These are phyloP conservation scores for Rosa multiflora DNA, from an alignment of 306 rosid species.

Conservation along the genomic window DNA sequence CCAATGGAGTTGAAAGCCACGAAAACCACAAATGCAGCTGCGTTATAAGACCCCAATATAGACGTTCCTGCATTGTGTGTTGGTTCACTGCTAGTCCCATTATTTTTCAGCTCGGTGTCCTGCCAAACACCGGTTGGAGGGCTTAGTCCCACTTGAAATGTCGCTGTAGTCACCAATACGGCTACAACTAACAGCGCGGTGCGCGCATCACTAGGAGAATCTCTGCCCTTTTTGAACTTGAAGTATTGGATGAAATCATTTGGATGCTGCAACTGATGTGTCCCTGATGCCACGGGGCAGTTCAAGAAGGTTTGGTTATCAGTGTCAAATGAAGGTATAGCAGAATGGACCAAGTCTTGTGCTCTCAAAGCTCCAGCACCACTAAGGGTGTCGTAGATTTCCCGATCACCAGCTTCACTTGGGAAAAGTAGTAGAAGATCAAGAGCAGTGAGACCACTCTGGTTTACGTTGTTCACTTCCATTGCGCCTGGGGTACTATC, in stretches of 20 bases:
- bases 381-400: conserved; percentile 23
- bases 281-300: not conserved
- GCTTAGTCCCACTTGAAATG: conserved; percentile 32
- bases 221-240: conserved; percentile 39
- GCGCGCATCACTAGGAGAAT: conserved; percentile 31
- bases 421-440: conserved; percentile 29
- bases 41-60: conserved; percentile 15
- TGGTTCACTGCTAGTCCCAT: conserved; percentile 13
- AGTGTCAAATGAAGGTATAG: not conserved
- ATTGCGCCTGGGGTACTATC: not conserved
- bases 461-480: conserved; percentile 19
- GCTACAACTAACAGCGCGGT: conserved; percentile 26
- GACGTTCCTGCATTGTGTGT: conserved; percentile 4
- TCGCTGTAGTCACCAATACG: conserved; percentile 29
- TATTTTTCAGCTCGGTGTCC: not conserved
- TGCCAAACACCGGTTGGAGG: conserved; percentile 35
- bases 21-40: not conserved
- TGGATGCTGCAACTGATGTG: not conserved
- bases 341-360: not conserved
- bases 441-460: conserved; percentile 25
- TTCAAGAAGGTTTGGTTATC: not conserved
- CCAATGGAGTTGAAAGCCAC: conserved; percentile 28
- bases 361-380: conserved; percentile 22
- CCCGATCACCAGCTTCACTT: conserved; percentile 34
- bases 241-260: conserved; percentile 18